Evolutionary conservation across 1,139 yeast genomes (phyloP), one percentile per base, ranked within the genome.

Genomic region (Taiozyma sp.): DNA sequence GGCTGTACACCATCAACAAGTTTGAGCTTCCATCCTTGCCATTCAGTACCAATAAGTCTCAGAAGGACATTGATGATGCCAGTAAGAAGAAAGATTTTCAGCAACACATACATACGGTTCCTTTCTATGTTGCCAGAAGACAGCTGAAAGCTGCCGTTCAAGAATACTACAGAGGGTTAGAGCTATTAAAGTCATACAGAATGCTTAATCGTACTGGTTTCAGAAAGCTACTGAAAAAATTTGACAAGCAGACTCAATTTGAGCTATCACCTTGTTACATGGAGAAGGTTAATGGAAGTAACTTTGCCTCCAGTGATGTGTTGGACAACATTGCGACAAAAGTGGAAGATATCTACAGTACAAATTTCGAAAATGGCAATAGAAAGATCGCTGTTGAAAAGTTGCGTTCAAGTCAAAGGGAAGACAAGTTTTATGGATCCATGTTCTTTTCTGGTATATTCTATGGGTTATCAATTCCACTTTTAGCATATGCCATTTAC

Each of bases 161-260:
- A 52, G 97, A 92, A 63, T 85, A 80, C 59, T 93, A 92, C 67
- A 76, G 96, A 51, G 82, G 88, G 10, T 71, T 93, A 54, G 91
- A 92, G 57, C 74, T 93, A 45, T 73, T 93, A 50, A 83, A 84
- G 59, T 87, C 95, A 1, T 93, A 83, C 65, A 77, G 89, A 56
- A 76, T 84, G 44, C 69, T 92, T 59, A 93, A 93, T 67, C 76
- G 91, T 39, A 91, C 96, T 0, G 99, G 96, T 0, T 83, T 92
- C 61, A 78, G 97, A 52, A 93, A 93, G 63, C 84, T 93, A 63
- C 76, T 91, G 51, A 93, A 93, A 64, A 93, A 93, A 67, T 91
- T 81, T 65, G 99, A 93, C 69, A 93, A 93, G 62, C 74, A 85
- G 4, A 76, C 86, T 19, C 67, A 72, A 19, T 75, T 82, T 5